Percentiles rank a stretch among this genome's conserved stretches.
Evolutionary conservation across 2,329 filamentous ascomycete genomes (phyloP).

Genomic region (Huntiella moniliformis): DNA sequence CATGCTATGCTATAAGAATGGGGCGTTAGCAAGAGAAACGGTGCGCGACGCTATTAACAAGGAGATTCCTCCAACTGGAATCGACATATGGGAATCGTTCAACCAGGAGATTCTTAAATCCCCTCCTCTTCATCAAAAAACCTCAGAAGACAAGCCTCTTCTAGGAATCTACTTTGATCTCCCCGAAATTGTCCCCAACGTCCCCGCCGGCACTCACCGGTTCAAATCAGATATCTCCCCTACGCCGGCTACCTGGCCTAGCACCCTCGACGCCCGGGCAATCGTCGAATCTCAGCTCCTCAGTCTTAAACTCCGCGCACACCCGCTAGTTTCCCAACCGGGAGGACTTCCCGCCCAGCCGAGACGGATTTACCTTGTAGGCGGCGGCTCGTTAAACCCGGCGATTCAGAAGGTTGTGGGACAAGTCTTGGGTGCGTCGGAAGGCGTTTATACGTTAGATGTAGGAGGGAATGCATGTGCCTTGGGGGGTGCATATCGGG

Average conservation of each 20-base stretch:
- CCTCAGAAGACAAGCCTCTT: slow-evolving; percentile 42
- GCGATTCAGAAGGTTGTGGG: slow-evolving; percentile 74
- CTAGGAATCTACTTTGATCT: slow-evolving; percentile 89
- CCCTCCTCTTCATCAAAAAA: slow-evolving; percentile 46
- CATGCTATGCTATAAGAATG: slow-evolving; percentile 99
- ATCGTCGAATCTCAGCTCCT: slow-evolving; percentile 94
- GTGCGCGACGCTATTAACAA: slow-evolving; percentile 62
- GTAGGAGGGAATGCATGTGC: slow-evolving; percentile 93
- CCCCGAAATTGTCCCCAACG: slow-evolving; percentile 88
- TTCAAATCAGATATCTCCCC: slow-evolving; percentile 27
- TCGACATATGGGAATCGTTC: slow-evolving; percentile 58
- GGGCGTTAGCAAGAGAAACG: slow-evolving; percentile 76
- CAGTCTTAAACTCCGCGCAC: slow-evolving; percentile 70
- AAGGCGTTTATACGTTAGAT: slow-evolving; percentile 84
- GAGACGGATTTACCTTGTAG: slow-evolving; percentile 79
- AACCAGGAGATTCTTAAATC: slow-evolving; percentile 53
- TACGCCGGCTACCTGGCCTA: slow-evolving; percentile 21
- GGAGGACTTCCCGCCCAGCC: slow-evolving; percentile 58
- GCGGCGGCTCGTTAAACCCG: slow-evolving; percentile 74
- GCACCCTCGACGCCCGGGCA: slow-evolving; percentile 55
- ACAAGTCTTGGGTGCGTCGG: slow-evolving; percentile 70
- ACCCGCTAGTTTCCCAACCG: slow-evolving; percentile 48
- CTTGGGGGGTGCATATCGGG: slow-evolving; percentile 85
- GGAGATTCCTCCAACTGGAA: slow-evolving; percentile 20
- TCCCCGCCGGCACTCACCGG: slow-evolving; percentile 70